Base-by-base conservation (phyloP, 2,329 filamentous ascomycete genomes). In the Calonectria pauciramosa region DNA sequence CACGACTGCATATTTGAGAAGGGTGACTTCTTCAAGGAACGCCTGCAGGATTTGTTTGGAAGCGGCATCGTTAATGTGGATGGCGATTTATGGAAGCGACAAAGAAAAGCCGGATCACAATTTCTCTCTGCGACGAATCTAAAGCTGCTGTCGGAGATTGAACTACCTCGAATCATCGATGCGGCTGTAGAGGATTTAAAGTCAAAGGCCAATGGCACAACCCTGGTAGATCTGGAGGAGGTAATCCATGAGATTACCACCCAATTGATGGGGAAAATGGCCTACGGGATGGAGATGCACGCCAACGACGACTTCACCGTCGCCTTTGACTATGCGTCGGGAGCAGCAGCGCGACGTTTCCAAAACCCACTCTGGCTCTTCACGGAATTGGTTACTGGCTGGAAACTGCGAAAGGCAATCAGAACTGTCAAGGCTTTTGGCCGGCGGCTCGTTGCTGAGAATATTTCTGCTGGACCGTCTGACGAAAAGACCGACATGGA, bases 281-380 rank as follows among this genome's bases (percentile, higher is more conserved):
- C 92, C 18, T 94, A 93, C 78, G 90, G 92, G 80, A 93, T 93
- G 91, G 91, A 93, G 77, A 93, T 93, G 86, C 90, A 91, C 79
- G 87, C 90, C 63, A 87, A 89, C 38, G 90, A 93, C 74, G 88
- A 89, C 2, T 93, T 94, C 81, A 90, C 90, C 5, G 75, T 86
- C 66, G 89, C 91, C 0, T 93, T 94, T 79, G 91, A 93, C 76
- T 88, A 90, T 76, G 91, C 91, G 3, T 93, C 91, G 0, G 91
- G 90, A 0, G 88, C 84, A 11, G 92, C 90, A 0, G 90, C 91
- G 3, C 87, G 91, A 66, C 88, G 92, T 6, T 93, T 94, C 73
- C 92, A 93, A 80, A 93, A 93, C 75, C 92, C 92, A 0, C 83
- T 93, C 0, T 94, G 91, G 90, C 86, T 85, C 47, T 34, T 92